Evolutionary conservation across 106 monocot species (phyloP).

Genomic region (Iris macrosiphon): DNA sequence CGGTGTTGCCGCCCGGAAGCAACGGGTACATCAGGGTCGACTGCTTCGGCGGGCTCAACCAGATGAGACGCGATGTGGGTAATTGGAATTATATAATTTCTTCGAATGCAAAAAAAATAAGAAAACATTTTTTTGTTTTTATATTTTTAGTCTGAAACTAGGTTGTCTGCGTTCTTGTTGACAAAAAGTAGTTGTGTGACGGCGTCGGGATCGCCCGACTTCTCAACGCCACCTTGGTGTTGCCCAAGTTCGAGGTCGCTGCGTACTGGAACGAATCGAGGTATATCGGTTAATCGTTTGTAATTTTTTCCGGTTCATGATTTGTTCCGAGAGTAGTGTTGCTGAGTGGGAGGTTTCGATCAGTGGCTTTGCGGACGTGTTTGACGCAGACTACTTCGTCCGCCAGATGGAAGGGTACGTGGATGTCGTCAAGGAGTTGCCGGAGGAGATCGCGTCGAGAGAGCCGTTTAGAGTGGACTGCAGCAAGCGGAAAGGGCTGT

Average conservation of each 20-base stretch:
- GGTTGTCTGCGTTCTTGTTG: not conserved
- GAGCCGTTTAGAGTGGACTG: slow-evolving; percentile 83
- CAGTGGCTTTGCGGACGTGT: slow-evolving; percentile 91
- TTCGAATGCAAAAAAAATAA: too few relatives aligned
- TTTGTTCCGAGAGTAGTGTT: not conserved
- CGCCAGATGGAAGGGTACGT: slow-evolving; percentile 53
- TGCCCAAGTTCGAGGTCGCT: slow-evolving; percentile 90
- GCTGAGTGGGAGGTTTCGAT: slow-evolving; percentile 21
- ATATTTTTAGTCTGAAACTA: not conserved
- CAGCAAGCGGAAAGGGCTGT: slow-evolving; percentile 83
- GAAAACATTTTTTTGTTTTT: slow-evolving; percentile 7
- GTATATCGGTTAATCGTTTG: slow-evolving; percentile 19
- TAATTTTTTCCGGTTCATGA: too few relatives aligned
- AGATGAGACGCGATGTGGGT: slow-evolving; percentile 93
- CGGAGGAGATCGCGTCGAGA: slow-evolving; percentile 46
- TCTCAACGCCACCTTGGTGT: slow-evolving; percentile 80
- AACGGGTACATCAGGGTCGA: slow-evolving; percentile 87
- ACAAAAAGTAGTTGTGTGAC: slow-evolving; percentile 78
- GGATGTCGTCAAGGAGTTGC: slow-evolving; percentile 59
- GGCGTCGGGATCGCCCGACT: slow-evolving; percentile 92
- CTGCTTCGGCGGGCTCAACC: slow-evolving; percentile 94
- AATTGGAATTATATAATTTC: not conserved
- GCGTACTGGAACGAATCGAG: slow-evolving; percentile 98
- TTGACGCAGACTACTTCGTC: slow-evolving; percentile 87
- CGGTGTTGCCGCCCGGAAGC: slow-evolving; percentile 32